A percentile compares a stretch with the other conserved stretches of the same genome.
Conservation (phyloP, 2,329 filamentous ascomycete genomes). For the Pestalotiopsis sp. region DNA sequence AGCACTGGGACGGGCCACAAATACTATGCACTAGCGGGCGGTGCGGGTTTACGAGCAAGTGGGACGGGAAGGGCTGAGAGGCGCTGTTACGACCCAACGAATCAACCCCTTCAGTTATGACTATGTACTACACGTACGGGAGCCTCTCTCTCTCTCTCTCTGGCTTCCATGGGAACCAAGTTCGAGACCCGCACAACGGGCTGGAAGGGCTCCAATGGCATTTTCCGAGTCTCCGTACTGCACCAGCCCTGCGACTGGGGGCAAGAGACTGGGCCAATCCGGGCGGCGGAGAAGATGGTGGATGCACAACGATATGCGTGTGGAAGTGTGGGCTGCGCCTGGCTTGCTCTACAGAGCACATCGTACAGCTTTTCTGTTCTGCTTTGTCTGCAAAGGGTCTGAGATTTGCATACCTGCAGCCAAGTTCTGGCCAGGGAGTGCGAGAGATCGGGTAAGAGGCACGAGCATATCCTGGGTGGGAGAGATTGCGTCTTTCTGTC, state of each 20-base stretch:
- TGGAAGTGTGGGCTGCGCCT: not conserved
- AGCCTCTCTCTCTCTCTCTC: not conserved
- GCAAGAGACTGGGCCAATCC: not conserved
- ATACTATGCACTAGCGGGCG: not conserved
- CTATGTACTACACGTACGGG: too few relatives aligned
- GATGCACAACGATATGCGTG: not conserved
- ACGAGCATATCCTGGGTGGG: not conserved
- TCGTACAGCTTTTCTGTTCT: not conserved
- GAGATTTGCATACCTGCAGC: not conserved
- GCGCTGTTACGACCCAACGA: not conserved
- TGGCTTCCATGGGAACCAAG: not conserved
- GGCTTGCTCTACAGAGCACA: too few relatives aligned
- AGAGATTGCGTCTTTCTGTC: not conserved
- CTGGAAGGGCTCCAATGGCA: not conserved
- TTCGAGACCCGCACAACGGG: not conserved
- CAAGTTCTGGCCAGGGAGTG: not conserved
- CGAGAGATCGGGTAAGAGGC: not conserved
- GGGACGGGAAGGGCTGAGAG: not conserved
- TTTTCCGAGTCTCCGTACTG: not conserved
- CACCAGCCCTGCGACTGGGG: not conserved
- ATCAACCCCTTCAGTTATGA: too few relatives aligned
- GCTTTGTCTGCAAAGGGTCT: not conserved
- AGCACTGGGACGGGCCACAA: not conserved
- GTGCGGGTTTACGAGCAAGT: not conserved
- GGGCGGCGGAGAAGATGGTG: not conserved